A percentile compares a stretch with the other conserved stretches of the same genome.
phyloP scores from a whole-genome alignment of 768 basidiomycete genomes.

The Cubamyces sp. region DNA sequence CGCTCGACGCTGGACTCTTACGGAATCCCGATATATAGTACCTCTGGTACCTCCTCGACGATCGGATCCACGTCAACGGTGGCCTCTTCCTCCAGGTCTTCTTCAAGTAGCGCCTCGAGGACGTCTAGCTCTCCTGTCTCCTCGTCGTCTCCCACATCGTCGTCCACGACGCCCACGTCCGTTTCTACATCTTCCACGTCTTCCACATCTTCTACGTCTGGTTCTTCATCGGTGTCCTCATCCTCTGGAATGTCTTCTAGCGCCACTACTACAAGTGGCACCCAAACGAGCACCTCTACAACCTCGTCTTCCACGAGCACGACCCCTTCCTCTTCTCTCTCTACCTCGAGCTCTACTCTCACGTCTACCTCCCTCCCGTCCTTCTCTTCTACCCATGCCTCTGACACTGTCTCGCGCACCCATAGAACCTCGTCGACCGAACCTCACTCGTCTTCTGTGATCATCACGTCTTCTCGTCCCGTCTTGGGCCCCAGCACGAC shows the following conservation, averaged over 20 bases:
- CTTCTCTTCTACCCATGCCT: neutral
- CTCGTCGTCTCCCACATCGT: neutral
- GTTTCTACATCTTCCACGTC: neutral
- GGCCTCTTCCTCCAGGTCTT: neutral
- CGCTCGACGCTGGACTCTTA: constrained; percentile 15
- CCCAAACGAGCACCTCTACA: neutral
- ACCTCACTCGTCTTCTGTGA: neutral
- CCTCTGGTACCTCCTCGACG: neutral
- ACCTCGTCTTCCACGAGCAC: neutral
- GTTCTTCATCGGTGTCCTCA: constrained; percentile 3
- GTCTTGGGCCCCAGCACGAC: constrained; percentile 2
- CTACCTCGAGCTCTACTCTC: neutral
- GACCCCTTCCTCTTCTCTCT: neutral
- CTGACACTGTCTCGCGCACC: neutral
- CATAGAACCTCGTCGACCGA: neutral
- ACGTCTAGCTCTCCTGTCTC: neutral
- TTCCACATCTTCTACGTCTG: neutral
- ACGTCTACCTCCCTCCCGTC: neutral
- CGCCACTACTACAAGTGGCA: neutral
- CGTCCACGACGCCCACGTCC: neutral
- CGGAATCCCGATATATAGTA: neutral
- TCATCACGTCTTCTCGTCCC: constrained; percentile 2
- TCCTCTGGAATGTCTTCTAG: constrained; percentile 5
- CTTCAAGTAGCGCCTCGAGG: neutral
- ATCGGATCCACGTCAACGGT: neutral